Evolutionary conservation across 2,329 filamentous ascomycete genomes (phyloP), one percentile per base, ranked within the genome.

Genomic region (Balansia obtecta): DNA sequence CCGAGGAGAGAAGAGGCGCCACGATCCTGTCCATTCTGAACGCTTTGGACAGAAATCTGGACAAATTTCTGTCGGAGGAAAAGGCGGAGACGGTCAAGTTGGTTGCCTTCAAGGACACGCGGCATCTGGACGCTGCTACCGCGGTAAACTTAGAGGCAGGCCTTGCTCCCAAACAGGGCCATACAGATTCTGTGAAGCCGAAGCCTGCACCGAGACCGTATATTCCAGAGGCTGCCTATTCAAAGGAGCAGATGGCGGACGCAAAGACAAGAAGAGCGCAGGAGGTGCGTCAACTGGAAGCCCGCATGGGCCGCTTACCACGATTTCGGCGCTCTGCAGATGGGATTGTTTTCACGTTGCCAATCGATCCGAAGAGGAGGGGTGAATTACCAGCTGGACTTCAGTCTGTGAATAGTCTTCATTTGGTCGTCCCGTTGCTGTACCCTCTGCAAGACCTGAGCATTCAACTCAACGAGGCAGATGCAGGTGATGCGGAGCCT

Each of bases 11-110:
- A 41, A 68, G 68, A 4, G 74, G 68, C 6, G 68, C 71, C 10
- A 87, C 83, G 0, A 67, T 93, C 0, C 68, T 91, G 45, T 72
- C 74, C 15, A 71, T 85, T 55, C 75, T 85, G 55, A 85, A 87
- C 59, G 76, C 76, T 16, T 70, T 93, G 30, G 87, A 93, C 61
- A 84, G 76, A 64, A 77, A 83, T 50, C 70, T 93, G 15, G 86
- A 91, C 66, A 66, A 66, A 5, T 78, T 89, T 49, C 65, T 91
- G 52, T 82, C 82, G 0, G 78, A 82, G 53, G 75, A 84, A 58
- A 86, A 86, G 64, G 80, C 75, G 2, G 83, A 86, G 52, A 88
- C 83, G 11, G 72, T 90, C 45, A 89, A 83, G 59, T 69, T 90
- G 51, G 71, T 85, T 32, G 71, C 76, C 1, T 78, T 76, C 56